These are phyloP conservation scores for Dendrobium chrysotoxum DNA, from an alignment of 106 monocot species.

Conservation along the genomic window DNA sequence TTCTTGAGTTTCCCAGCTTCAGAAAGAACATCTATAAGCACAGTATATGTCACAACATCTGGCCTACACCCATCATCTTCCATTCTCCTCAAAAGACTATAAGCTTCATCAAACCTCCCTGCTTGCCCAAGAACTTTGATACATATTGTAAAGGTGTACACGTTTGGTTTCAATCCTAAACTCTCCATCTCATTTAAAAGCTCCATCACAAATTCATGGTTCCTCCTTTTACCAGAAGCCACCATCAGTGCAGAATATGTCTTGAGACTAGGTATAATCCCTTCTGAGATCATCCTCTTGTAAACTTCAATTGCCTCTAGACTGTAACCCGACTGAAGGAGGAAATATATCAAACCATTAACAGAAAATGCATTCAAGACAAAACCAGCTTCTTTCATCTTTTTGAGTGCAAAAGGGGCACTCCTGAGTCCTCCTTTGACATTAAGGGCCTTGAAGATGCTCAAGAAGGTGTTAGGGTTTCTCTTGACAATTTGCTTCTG, in stretches of 20 bases:
- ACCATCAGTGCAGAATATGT: constrained; percentile 89
- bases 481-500: constrained; percentile 85
- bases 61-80: constrained; percentile 62
- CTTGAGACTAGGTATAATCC: constrained; percentile 65
- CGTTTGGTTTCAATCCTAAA: constrained; percentile 71
- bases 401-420: constrained; percentile 48
- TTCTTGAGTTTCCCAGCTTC: constrained; percentile 46
- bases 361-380: constrained; percentile 67
- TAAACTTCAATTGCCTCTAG: constrained; percentile 71
- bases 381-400: constrained; percentile 66
- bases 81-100: constrained; percentile 58
- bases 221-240: constrained; percentile 69
- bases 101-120: constrained; percentile 63
- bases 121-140: constrained; percentile 71
- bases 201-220: constrained; percentile 41
- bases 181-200: constrained; percentile 73
- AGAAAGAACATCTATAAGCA: constrained; percentile 71
- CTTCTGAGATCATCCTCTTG: constrained; percentile 59
- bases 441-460: constrained; percentile 53
- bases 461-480: constrained; percentile 53
- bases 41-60: constrained; percentile 90
- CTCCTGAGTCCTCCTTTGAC: constrained; percentile 48
- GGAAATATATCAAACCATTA: constrained; percentile 83
- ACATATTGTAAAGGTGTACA: constrained; percentile 94
- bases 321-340: constrained; percentile 53